Percentiles rank a stretch among this genome's conserved stretches.
These are phyloP conservation scores for Populus deltoides DNA, from an alignment of 345 rosid genomes.

Conservation along the genomic window DNA sequence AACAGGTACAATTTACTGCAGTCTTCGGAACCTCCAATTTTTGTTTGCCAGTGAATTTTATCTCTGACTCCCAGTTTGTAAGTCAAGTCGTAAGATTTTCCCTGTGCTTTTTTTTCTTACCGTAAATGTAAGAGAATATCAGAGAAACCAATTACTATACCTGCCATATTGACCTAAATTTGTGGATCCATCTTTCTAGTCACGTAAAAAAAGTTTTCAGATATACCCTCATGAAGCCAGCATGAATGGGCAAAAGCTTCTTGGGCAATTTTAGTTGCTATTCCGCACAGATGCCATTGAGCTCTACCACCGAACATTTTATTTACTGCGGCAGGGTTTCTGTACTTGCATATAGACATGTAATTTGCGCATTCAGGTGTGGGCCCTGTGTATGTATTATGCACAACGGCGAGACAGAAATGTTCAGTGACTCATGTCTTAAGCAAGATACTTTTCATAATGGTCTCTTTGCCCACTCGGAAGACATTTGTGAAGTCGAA, in stretches of 20 bases:
- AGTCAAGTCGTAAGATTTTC: not conserved
- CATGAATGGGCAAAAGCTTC: not conserved
- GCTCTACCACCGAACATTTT: too few species aligned
- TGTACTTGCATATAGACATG: too few species aligned
- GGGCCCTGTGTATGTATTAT: too few species aligned
- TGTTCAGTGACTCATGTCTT: too few species aligned
- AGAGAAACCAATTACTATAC: not conserved
- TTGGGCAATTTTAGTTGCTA: not conserved
- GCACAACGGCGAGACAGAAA: too few species aligned
- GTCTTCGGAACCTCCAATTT: not conserved
- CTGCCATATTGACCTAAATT: not conserved
- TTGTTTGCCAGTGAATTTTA: not conserved
- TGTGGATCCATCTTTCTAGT: not conserved
- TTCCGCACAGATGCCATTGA: too few species aligned
- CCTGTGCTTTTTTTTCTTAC: not conserved
- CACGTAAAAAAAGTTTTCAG: too few species aligned
- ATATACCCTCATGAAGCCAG: not conserved
- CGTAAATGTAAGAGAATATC: not conserved
- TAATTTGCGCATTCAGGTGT: too few species aligned
- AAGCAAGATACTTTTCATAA: too few species aligned
- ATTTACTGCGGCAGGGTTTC: too few species aligned
- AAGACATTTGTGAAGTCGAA: not conserved
- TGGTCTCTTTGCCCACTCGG: too few species aligned
- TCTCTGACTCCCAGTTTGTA: not conserved
- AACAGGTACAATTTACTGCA: conserved; percentile 29